Evolutionary conservation across 257 asterid species (phyloP).

Genomic region (Petrea volubilis): DNA sequence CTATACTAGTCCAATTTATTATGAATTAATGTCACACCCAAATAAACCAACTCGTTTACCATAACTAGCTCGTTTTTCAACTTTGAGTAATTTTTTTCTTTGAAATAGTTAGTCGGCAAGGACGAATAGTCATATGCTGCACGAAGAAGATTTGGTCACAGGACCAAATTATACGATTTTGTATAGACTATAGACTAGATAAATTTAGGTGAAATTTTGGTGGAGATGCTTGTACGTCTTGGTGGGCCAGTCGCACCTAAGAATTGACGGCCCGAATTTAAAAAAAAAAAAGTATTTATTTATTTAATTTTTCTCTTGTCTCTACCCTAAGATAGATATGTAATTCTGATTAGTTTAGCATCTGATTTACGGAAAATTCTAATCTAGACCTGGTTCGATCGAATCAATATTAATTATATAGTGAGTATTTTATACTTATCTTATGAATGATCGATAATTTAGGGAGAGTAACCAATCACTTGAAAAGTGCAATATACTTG

Average conservation of each 20-base stretch:
- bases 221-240: background rate
- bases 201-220: background rate
- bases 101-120: background rate
- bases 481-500: too few species aligned
- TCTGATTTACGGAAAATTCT: too few species aligned
- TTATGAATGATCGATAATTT: too few species aligned
- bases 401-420: too few species aligned
- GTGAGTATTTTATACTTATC: too few species aligned
- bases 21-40: conserved; percentile 26
- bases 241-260: background rate
- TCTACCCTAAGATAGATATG: too few species aligned
- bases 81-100: background rate
- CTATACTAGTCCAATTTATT: conserved; percentile 18
- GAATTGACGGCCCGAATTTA: background rate
- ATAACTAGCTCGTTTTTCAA: conserved; percentile 13
- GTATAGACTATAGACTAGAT: too few species aligned
- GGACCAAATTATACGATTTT: background rate
- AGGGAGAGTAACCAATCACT: too few species aligned
- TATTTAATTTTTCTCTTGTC: too few species aligned
- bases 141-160: background rate
- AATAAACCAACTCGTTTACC: conserved; percentile 23
- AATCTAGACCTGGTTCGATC: too few species aligned
- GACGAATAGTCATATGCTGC: conserved; percentile 8
- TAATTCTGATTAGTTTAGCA: too few species aligned
- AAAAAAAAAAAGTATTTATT: too few species aligned